Percentiles rank a stretch among this genome's conserved stretches.
These are phyloP conservation scores for Silene vulgaris DNA, from an alignment of 179 eudicot genomes.

Conservation along the genomic window DNA sequence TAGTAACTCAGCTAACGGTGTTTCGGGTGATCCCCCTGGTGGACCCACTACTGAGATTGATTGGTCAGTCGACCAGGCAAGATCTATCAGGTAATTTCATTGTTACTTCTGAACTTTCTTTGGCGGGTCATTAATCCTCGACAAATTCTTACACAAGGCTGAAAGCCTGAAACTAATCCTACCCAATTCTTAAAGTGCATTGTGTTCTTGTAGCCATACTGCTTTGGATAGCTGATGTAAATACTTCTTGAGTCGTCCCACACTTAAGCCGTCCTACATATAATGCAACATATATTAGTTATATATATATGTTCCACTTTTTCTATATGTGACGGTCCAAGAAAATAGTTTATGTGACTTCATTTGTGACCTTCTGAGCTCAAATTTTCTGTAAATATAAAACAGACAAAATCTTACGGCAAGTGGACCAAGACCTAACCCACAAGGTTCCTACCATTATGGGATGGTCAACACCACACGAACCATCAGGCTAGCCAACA, in stretches of 20 bases:
- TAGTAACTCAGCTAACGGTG: slow-evolving; percentile 41
- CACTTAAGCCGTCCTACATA: no score
- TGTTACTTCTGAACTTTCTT: neutral
- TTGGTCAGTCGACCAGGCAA: slow-evolving; percentile 59
- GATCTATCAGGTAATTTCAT: slow-evolving; percentile 42
- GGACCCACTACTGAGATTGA: slow-evolving; percentile 50
- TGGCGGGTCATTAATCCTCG: neutral
- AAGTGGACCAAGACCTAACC: slow-evolving; percentile 43
- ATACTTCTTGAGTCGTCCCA: neutral
- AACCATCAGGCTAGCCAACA: slow-evolving; percentile 33
- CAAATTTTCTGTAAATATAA: neutral
- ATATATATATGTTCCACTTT: no score
- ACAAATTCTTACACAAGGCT: neutral
- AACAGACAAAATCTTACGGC: slow-evolving; percentile 39
- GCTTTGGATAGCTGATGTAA: neutral
- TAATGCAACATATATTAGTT: no score
- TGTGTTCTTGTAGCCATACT: neutral
- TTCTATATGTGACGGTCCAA: no score
- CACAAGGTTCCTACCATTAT: slow-evolving; percentile 41
- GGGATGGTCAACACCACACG: slow-evolving; percentile 41
- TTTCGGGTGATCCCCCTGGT: slow-evolving; percentile 38
- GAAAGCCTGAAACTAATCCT: neutral
- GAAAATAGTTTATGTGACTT: neutral
- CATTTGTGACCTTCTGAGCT: neutral
- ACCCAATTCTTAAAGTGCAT: neutral